Percentiles rank a stretch among this genome's conserved stretches.
Evolutionary conservation across 2,329 filamentous ascomycete genomes (phyloP).

Genomic region (Juglanconis oblonga): DNA sequence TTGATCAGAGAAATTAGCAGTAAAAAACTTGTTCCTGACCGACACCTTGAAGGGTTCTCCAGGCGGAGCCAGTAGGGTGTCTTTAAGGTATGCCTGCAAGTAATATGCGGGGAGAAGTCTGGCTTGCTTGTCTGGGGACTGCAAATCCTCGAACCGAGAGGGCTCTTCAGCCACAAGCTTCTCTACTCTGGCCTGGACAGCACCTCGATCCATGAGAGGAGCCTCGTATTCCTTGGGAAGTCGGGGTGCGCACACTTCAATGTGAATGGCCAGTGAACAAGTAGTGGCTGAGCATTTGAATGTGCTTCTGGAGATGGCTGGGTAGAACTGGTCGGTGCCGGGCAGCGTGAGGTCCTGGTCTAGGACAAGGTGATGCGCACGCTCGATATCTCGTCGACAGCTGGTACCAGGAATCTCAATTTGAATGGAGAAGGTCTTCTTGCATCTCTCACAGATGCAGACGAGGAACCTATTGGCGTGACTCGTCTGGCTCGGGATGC

Average conservation of each 20-base stretch:
- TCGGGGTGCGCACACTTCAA: conserved; percentile 50
- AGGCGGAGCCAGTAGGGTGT: conserved; percentile 8
- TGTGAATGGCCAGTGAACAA: conserved; percentile 40
- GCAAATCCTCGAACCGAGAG: conserved; percentile 42
- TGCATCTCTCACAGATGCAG: conserved; percentile 17
- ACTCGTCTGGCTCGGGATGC: conserved; percentile 5
- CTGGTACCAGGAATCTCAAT: background rate
- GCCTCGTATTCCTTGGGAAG: conserved; percentile 41
- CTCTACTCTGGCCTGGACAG: conserved; percentile 39
- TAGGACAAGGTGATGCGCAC: conserved; percentile 15
- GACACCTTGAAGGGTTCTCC: conserved; percentile 13
- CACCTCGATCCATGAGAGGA: conserved; percentile 42
- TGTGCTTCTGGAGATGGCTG: conserved; percentile 32
- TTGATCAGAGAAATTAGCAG: conserved; percentile 10
- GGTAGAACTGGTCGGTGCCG: conserved; percentile 34
- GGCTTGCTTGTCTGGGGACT: conserved; percentile 23
- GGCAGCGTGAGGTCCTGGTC: background rate
- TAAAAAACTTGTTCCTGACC: conserved; percentile 18
- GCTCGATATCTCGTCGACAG: conserved; percentile 13
- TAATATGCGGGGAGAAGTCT: conserved; percentile 17
- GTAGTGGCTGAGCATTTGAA: conserved; percentile 40
- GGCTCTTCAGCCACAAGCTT: conserved; percentile 42
- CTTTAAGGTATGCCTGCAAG: conserved; percentile 15
- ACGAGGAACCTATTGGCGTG: background rate
- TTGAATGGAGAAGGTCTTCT: conserved; percentile 10